Conservation (phyloP, 257 asterid species). For the Rhazya stricta region DNA sequence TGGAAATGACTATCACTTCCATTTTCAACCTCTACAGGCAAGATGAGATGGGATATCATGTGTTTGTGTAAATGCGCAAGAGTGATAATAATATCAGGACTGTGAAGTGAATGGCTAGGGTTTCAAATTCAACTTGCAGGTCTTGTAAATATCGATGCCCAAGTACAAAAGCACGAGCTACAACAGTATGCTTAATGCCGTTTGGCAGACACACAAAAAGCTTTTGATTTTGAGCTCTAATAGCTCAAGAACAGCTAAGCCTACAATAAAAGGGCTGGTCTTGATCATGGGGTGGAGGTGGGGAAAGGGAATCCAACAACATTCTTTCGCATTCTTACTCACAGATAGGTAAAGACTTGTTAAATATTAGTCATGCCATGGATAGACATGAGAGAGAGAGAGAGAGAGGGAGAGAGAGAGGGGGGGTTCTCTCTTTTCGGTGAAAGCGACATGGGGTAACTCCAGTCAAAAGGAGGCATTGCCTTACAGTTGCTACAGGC, state of each 20-base stretch:
- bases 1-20: constrained; percentile 1
- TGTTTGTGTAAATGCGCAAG: neutral
- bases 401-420: neutral
- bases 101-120: constrained; percentile 4
- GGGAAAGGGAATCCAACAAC: constrained; percentile 3
- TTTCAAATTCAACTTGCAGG: neutral
- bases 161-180: constrained; percentile 4
- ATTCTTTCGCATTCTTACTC: neutral
- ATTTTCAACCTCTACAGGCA: neutral
- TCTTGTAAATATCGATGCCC: neutral
- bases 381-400: neutral
- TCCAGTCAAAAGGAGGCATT: constrained; percentile 9
- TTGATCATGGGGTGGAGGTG: neutral
- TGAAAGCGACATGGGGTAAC: constrained; percentile 8
- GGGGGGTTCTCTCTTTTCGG: neutral
- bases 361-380: neutral
- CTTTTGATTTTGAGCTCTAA: neutral
- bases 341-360: neutral
- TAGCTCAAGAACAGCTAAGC: neutral
- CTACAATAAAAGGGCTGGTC: neutral
- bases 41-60: neutral
- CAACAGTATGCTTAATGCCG: neutral
- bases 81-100: neutral
- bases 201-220: neutral
- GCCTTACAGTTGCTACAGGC: constrained; percentile 10